Conservation (phyloP, 495 filamentous ascomycete genomes). For the Stereocaulon alpinum region DNA sequence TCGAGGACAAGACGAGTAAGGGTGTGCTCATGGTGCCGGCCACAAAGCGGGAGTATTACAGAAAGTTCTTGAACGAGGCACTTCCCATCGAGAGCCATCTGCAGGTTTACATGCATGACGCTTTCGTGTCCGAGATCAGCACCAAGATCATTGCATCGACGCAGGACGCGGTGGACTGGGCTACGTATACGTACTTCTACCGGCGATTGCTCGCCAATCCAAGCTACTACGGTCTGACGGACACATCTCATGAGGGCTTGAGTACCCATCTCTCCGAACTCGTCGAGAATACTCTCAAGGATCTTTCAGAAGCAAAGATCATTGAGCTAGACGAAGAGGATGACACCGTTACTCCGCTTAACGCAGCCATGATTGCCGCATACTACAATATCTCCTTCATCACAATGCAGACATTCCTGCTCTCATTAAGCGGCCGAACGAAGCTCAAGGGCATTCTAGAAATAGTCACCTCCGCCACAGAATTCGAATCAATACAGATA, state of each 20-base stretch:
- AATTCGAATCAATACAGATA: slow-evolving; percentile 93
- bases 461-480: slow-evolving; percentile 92
- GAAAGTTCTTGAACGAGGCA: slow-evolving; percentile 96
- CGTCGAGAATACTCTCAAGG: slow-evolving; percentile 85
- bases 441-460: slow-evolving; percentile 95
- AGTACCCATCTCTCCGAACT: slow-evolving; percentile 92
- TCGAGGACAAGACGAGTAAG: slow-evolving; percentile 68
- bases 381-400: slow-evolving; percentile 99
- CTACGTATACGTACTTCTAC: slow-evolving; percentile 98
- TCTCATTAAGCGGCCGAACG: slow-evolving; percentile 79
- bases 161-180: slow-evolving; percentile 97
- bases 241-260: slow-evolving; percentile 83
- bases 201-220: slow-evolving; percentile 93
- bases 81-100: slow-evolving; percentile 92
- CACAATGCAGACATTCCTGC: slow-evolving; percentile 98
- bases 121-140: slow-evolving; percentile 93
- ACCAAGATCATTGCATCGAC: slow-evolving; percentile 87
- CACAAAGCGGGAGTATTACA: slow-evolving; percentile 94
- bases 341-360: slow-evolving; percentile 78
- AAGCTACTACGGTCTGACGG: slow-evolving; percentile 86
- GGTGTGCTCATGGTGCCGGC: slow-evolving; percentile 92
- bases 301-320: slow-evolving; percentile 87
- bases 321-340: slow-evolving; percentile 96
- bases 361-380: slow-evolving; percentile 93
- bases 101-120: slow-evolving; percentile 82